Evolutionary conservation across 2,329 filamentous ascomycete genomes (phyloP), one percentile per base, ranked within the genome.

Genomic region (Dactylellina parvicollis): DNA sequence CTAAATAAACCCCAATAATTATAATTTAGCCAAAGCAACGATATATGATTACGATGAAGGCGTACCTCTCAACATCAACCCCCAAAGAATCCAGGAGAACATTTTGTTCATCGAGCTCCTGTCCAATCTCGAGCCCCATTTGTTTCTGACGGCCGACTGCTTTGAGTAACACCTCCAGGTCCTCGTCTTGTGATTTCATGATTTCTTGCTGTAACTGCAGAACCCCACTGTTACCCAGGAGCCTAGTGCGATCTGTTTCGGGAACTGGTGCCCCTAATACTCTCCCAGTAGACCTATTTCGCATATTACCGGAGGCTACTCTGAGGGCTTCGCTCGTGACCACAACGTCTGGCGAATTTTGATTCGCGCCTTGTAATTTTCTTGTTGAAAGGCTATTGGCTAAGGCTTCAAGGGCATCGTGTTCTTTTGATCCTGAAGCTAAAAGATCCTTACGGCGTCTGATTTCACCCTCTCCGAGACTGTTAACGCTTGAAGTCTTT

Each of bases 221-320:
- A 16, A 95, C 88, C 0, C 90, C 91, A 3, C 84, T 80, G 77
- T 95, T 95, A 78, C 92, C 91, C 60, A 92, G 81, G 79, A 94
- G 90, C 10, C 91, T 82, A 44, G 91, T 94, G 74, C 87, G 86
- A 67, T 91, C 88, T 14, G 90, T 93, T 81, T 96, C 91, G 0
- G 88, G 86, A 1, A 89, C 82, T 1, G 90, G 90, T 0, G 86
- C 89, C 0, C 91, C 91, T 0, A 94, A 83, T 2, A 93, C 89
- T 42, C 91, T 84, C 0, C 90, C 87, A 0, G 85, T 82, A 0
- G 80, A 79, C 59, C 60, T 65, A 16, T 26, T 46, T 12, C 61
- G 69, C 9, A 56, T 0, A 76, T 78, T 61, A n/a, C 46, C 46
- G 9, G 49, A 20, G 3, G 65, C 76, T 62, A 4, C 78, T 78